Conservation (phyloP, 2,329 filamentous ascomycete species). For the Aspergillus fischeri region DNA sequence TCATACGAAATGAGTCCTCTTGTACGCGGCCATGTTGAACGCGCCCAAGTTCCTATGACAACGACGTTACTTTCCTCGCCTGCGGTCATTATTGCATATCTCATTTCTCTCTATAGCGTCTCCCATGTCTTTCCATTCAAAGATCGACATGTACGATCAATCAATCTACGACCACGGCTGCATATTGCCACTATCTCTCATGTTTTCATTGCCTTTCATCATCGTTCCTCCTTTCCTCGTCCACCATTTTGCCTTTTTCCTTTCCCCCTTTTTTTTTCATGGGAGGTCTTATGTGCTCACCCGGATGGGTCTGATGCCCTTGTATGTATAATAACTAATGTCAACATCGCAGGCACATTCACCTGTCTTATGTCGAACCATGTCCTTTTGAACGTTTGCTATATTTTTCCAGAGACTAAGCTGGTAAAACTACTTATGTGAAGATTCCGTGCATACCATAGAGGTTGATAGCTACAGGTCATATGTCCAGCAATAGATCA, state of each 20-base stretch:
- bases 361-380: neutral
- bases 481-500: too few species aligned
- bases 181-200: neutral
- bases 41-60: neutral
- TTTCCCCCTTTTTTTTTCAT: neutral
- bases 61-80: neutral
- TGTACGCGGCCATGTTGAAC: neutral
- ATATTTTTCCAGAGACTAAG: neutral
- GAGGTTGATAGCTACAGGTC: neutral
- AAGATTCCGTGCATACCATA: neutral
- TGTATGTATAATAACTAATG: neutral
- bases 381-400: neutral
- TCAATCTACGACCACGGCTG: neutral
- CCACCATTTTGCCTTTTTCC: neutral
- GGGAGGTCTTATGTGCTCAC: neutral
- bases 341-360: neutral
- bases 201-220: slow-evolving; percentile 5
- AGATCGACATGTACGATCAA: neutral
- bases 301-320: neutral
- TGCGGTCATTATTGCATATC: neutral
- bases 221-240: neutral
- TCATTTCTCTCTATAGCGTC: neutral
- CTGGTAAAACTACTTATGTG: neutral
- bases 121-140: neutral
- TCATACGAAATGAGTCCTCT: neutral